Conservation (phyloP, 768 basidiomycete genomes). For the Boletus rubescentipes region DNA sequence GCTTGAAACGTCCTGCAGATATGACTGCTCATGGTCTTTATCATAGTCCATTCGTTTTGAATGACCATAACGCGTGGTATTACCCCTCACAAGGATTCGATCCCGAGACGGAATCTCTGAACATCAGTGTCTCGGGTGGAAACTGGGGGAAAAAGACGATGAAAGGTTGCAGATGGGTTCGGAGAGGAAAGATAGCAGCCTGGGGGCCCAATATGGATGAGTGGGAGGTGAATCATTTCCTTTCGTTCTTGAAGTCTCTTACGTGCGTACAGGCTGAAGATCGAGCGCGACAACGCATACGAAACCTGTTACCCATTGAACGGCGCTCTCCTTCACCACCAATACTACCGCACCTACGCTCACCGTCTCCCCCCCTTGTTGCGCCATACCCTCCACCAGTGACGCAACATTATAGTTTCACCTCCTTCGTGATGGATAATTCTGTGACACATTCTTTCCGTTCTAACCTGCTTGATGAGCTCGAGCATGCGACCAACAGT, state of each 20-base stretch:
- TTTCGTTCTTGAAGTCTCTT: conserved; percentile 8
- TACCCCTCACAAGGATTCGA: conserved; percentile 78
- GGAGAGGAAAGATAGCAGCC: conserved; percentile 75
- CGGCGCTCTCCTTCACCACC: conserved; percentile 72
- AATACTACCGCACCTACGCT: conserved; percentile 69
- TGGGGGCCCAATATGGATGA: conserved; percentile 87
- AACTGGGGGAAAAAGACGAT: conserved; percentile 85
- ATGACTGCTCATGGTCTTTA: conserved; percentile 6
- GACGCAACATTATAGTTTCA: conserved; percentile 68
- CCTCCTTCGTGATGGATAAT: conserved; percentile 85
- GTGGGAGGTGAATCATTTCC: conserved; percentile 61
- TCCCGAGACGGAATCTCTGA: conserved; percentile 59
- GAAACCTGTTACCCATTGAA: conserved; percentile 57
- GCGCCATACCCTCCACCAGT: conserved; percentile 74
- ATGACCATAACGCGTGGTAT: conserved; percentile 80
- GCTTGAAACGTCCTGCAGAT: neutral
- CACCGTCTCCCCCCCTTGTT: conserved; percentile 74
- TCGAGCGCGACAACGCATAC: conserved; percentile 78
- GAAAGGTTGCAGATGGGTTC: conserved; percentile 78
- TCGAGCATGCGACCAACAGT: conserved; percentile 79
- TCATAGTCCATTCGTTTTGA: conserved; percentile 47
- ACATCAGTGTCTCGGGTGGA: conserved; percentile 50
- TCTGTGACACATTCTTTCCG: conserved; percentile 83
- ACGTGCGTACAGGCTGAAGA: conserved; percentile 62
- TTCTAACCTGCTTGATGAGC: conserved; percentile 70